Evolutionary conservation across 495 filamentous ascomycete species (phyloP).

Genomic region (Tuber magnatum): DNA sequence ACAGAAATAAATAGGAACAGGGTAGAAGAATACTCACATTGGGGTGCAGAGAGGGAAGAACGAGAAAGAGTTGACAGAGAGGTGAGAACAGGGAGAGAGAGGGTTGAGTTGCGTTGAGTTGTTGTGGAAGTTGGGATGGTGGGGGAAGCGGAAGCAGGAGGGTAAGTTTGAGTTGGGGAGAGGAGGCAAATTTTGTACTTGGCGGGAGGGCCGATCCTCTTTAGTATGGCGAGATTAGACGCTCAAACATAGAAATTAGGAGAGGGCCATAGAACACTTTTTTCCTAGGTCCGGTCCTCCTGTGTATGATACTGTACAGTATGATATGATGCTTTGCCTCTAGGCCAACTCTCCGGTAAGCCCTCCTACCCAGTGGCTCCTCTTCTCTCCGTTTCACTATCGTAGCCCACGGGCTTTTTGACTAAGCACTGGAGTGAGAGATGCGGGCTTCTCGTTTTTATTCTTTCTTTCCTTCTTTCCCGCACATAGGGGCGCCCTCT

Average conservation of each 20-base stretch:
- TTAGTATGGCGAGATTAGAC: background rate
- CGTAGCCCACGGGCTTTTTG: background rate
- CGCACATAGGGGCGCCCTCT: background rate
- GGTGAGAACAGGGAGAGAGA: background rate
- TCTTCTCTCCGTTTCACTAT: background rate
- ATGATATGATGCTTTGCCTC: background rate
- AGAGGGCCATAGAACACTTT: background rate
- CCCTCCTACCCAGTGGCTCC: background rate
- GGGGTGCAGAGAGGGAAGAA: background rate
- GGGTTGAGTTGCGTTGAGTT: background rate
- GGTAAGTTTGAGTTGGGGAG: background rate
- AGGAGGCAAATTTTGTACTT: background rate
- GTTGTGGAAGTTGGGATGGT: constrained; percentile 3
- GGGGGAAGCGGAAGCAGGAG: background rate
- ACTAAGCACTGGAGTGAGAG: background rate
- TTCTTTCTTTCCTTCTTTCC: background rate
- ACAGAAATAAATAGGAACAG: background rate
- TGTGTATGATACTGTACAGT: too few species aligned
- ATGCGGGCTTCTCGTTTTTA: background rate
- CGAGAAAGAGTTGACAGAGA: background rate
- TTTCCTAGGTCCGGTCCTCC: background rate
- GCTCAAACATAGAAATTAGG: background rate
- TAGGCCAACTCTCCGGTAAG: background rate
- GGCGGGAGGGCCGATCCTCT: background rate
- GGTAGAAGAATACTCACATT: background rate